Evolutionary conservation across 441 rosid species (phyloP).

Genomic region (Adansonia grandidieri): DNA sequence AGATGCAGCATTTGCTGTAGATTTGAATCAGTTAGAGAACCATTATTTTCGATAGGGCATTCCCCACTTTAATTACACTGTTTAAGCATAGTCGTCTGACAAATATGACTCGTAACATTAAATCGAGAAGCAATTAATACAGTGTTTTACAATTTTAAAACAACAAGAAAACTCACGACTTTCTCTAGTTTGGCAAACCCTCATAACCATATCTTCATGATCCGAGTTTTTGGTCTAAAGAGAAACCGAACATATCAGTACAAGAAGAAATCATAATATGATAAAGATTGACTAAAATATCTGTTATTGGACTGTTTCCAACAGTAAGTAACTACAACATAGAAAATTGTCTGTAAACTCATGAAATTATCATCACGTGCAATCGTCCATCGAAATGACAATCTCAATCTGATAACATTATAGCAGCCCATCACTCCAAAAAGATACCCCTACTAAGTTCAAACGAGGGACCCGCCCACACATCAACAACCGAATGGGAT

Average conservation of each 20-base stretch:
- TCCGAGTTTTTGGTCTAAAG: background rate
- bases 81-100: background rate
- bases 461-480: background rate
- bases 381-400: background rate
- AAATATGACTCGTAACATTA: constrained; percentile 9
- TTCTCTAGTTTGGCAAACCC: constrained; percentile 16
- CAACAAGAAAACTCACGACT: background rate
- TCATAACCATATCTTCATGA: background rate
- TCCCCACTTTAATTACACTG: constrained; percentile 14
- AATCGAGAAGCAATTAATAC: constrained; percentile 14
- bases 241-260: background rate
- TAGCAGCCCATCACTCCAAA: background rate
- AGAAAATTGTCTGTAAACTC: background rate
- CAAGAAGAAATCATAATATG: background rate
- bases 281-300: background rate
- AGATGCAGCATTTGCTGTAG: background rate
- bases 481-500: background rate
- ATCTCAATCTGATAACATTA: background rate
- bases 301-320: background rate
- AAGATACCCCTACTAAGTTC: constrained; percentile 5
- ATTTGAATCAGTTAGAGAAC: background rate
- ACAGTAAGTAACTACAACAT: background rate
- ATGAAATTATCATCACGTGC: background rate
- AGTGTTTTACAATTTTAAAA: background rate
- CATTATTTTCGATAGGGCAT: constrained; percentile 3